Conservation (phyloP, 2,329 filamentous ascomycete genomes). For the Grosmannia huntii region DNA sequence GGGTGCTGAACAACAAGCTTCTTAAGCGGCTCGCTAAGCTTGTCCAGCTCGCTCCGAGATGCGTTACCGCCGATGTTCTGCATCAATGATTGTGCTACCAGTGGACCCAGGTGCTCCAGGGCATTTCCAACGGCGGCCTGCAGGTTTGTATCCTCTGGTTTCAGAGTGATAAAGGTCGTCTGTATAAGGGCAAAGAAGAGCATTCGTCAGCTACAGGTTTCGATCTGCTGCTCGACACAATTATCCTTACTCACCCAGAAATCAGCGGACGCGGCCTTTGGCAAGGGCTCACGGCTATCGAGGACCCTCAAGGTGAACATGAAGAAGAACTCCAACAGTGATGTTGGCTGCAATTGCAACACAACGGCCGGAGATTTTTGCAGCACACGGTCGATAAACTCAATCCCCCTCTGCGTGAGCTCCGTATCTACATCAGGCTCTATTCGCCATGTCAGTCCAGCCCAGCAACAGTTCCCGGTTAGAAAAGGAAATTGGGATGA, state of each 20-base stretch:
- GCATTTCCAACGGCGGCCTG: slow-evolving; percentile 33
- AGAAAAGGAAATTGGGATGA: neutral
- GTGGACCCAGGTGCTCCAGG: slow-evolving; percentile 47
- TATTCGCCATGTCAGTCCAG: slow-evolving; percentile 12
- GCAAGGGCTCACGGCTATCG: slow-evolving; percentile 57
- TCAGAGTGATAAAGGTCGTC: slow-evolving; percentile 40
- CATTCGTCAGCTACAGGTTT: neutral
- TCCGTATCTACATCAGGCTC: slow-evolving; percentile 55
- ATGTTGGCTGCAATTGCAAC: slow-evolving; percentile 40
- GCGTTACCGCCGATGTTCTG: slow-evolving; percentile 57
- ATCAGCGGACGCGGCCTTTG: slow-evolving; percentile 59
- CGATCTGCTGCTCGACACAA: neutral
- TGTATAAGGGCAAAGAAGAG: slow-evolving; percentile 14
- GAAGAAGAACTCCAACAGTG: slow-evolving; percentile 53
- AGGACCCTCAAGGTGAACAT: slow-evolving; percentile 59
- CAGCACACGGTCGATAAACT: slow-evolving; percentile 54
- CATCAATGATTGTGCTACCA: slow-evolving; percentile 45
- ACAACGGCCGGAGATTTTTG: slow-evolving; percentile 48
- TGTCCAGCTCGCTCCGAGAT: slow-evolving; percentile 59
- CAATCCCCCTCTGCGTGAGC: slow-evolving; percentile 59
- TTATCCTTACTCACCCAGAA: slow-evolving; percentile 52
- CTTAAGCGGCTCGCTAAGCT: slow-evolving; percentile 56
- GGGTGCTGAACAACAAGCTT: slow-evolving; percentile 48
- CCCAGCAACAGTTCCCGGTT: neutral
- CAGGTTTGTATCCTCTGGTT: slow-evolving; percentile 26